Conservation (phyloP, 2,329 filamentous ascomycete genomes). For the Penicillium psychrosexuale region DNA sequence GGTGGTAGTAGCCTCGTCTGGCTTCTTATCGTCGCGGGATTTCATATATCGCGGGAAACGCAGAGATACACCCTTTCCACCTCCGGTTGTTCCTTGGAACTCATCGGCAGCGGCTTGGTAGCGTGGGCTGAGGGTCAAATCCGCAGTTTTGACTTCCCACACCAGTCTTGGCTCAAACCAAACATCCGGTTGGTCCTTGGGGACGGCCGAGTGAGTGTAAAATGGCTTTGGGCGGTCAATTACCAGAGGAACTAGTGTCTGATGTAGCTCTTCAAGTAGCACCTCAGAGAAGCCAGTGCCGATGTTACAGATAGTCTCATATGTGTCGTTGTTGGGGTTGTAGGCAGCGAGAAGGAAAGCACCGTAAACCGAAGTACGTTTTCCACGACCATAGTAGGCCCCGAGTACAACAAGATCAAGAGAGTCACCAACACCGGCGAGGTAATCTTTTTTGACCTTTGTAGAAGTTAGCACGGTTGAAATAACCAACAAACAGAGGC, state of each 20-base stretch:
- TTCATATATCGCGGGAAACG: conserved; percentile 93
- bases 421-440: conserved; percentile 88
- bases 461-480: conserved; percentile 3
- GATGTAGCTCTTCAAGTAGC: conserved; percentile 83
- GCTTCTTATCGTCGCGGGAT: conserved; percentile 90
- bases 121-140: conserved; percentile 84
- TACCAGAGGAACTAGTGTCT: conserved; percentile 68
- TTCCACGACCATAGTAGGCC: conserved; percentile 90
- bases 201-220: conserved; percentile 78
- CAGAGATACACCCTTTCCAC: conserved; percentile 76
- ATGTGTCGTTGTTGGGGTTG: conserved; percentile 73
- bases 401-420: conserved; percentile 94
- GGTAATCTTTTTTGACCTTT: conserved; percentile 96
- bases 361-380: conserved; percentile 92
- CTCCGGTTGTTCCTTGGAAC: conserved; percentile 67
- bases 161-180: conserved; percentile 96
- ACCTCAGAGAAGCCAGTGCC: conserved; percentile 95
- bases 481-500: background rate
- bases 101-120: conserved; percentile 90
- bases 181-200: conserved; percentile 93
- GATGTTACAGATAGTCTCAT: conserved; percentile 97
- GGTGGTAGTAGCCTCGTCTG: conserved; percentile 80
- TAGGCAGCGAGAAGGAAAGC: conserved; percentile 95
- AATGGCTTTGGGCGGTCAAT: conserved; percentile 94
- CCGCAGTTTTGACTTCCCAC: conserved; percentile 97